Conservation (phyloP, 2,329 filamentous ascomycete genomes). For the Aureobasidium lini region DNA sequence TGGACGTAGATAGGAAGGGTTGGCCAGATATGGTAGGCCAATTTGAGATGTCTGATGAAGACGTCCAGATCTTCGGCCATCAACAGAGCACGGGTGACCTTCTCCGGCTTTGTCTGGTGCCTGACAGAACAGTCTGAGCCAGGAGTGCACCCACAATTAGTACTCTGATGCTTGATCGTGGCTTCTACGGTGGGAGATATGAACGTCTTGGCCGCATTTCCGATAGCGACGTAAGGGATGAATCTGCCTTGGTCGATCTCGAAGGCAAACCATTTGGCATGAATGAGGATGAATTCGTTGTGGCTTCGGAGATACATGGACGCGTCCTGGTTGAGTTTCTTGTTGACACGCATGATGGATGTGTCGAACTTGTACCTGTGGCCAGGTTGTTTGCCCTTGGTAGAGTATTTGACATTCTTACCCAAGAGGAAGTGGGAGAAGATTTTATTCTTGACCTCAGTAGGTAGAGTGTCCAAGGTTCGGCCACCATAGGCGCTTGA, state of each 20-base stretch:
- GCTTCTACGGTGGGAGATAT: not conserved
- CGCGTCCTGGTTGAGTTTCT: not conserved
- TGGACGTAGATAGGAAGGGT: slow-evolving; percentile 5
- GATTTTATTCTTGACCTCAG: not conserved
- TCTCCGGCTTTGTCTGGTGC: not conserved
- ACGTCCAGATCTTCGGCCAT: not conserved
- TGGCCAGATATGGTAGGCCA: slow-evolving; percentile 4
- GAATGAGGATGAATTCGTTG: slow-evolving; percentile 3
- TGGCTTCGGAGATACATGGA: not conserved
- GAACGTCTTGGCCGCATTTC: not conserved
- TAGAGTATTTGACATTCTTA: slow-evolving; percentile 1
- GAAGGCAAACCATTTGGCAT: not conserved
- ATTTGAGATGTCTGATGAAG: slow-evolving; percentile 1
- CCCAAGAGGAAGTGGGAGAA: slow-evolving; percentile 7
- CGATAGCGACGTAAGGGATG: not conserved
- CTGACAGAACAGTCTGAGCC: not conserved
- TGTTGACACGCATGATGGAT: slow-evolving; percentile 4
- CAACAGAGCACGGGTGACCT: slow-evolving; percentile 1
- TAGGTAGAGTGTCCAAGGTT: not conserved
- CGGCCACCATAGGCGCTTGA: not conserved
- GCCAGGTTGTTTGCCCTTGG: not conserved
- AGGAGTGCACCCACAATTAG: not conserved
- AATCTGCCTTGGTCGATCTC: slow-evolving; percentile 9
- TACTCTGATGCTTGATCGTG: slow-evolving; percentile 1
- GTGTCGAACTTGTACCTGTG: slow-evolving; percentile 2